These are phyloP conservation scores for Flaveria linearis DNA, from an alignment of 129 eudicot genomes.

Conservation along the genomic window DNA sequence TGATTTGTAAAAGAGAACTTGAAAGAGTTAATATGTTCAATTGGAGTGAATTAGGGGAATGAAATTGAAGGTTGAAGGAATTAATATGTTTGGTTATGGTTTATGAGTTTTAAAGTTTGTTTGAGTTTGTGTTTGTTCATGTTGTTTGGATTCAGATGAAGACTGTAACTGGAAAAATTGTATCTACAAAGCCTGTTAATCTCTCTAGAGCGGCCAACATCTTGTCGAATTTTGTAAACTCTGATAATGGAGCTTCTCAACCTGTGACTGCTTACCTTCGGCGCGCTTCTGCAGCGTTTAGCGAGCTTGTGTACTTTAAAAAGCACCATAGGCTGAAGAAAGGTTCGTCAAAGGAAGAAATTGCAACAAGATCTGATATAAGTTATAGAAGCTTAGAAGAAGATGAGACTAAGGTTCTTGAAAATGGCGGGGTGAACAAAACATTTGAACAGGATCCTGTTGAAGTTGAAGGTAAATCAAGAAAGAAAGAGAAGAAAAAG, in stretches of 20 bases:
- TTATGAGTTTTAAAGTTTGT: background rate
- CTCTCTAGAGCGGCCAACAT: constrained; percentile 51
- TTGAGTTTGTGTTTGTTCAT: background rate
- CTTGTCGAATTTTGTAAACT: constrained; percentile 42
- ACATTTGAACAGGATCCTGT: constrained; percentile 23
- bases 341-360: constrained; percentile 14
- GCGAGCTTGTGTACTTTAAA: constrained; percentile 39
- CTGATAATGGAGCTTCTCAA: constrained; percentile 58
- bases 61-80: background rate
- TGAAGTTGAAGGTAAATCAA: constrained; percentile 22
- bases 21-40: background rate
- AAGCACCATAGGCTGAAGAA: constrained; percentile 31
- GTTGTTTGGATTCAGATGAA: constrained; percentile 42
- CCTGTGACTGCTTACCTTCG: constrained; percentile 47
- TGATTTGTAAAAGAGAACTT: too few species aligned
- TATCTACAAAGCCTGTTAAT: constrained; percentile 44
- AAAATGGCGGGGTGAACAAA: constrained; percentile 20
- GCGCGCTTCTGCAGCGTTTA: constrained; percentile 47
- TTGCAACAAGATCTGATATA: constrained; percentile 25
- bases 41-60: background rate
- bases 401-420: constrained; percentile 18
- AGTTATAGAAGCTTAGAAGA: constrained; percentile 23
- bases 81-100: background rate
- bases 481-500: constrained; percentile 37
- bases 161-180: constrained; percentile 46